Evolutionary conservation across 495 filamentous ascomycete species (phyloP).

Genomic region (Penicillium riverlandense): DNA sequence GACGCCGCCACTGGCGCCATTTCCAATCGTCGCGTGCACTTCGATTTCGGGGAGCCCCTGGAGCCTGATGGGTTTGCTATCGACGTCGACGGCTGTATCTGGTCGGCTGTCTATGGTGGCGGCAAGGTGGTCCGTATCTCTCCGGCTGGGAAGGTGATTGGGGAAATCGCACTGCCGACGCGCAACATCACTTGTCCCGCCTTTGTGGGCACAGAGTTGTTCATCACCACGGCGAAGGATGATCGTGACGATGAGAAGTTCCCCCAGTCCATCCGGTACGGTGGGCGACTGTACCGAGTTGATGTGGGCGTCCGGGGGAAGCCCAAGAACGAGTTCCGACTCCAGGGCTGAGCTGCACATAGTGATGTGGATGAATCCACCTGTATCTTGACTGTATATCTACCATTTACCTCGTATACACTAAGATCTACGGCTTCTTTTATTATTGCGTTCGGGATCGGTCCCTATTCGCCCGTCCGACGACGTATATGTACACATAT

Average conservation of each 20-base stretch:
- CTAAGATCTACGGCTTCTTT: too few relatives aligned
- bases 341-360: constrained; percentile 5
- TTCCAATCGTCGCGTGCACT: constrained; percentile 53
- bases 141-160: constrained; percentile 55
- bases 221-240: constrained; percentile 66
- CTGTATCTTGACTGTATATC: too few relatives aligned
- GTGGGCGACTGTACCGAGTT: constrained; percentile 60
- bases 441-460: too few relatives aligned
- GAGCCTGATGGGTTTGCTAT: constrained; percentile 72
- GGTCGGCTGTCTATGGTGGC: constrained; percentile 73
- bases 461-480: too few relatives aligned
- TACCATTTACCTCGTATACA: too few relatives aligned
- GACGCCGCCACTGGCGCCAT: constrained; percentile 53
- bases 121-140: constrained; percentile 60
- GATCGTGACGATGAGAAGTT: constrained; percentile 42
- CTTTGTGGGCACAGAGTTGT: constrained; percentile 69
- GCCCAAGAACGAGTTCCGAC: constrained; percentile 47
- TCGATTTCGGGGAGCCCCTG: constrained; percentile 34
- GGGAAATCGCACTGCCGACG: constrained; percentile 60
- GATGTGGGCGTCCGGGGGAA: constrained; percentile 59
- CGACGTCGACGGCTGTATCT: constrained; percentile 65
- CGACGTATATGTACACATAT: too few relatives aligned
- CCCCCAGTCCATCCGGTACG: constrained; percentile 51
- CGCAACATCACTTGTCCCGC: constrained; percentile 62
- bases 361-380: too few relatives aligned